phyloP scores from a whole-genome alignment of 2,329 filamentous ascomycete genomes.

The Neopestalotiopsis sp. region DNA sequence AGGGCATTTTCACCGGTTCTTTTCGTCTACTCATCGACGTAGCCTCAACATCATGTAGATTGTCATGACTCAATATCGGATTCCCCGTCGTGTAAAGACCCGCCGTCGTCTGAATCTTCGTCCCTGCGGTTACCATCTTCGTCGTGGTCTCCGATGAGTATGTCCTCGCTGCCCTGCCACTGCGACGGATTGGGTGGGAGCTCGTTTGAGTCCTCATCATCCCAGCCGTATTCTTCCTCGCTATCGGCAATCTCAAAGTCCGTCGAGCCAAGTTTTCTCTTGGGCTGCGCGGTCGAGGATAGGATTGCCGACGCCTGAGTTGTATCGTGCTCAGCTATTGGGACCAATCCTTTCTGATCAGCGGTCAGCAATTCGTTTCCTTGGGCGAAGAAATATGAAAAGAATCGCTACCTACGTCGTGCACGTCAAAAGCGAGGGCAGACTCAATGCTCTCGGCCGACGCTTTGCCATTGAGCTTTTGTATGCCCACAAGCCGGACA shows the following conservation, averaged over 20 bases:
- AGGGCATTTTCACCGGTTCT: not conserved
- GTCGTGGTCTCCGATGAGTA: slow-evolving; percentile 54
- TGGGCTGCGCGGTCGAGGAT: slow-evolving; percentile 50
- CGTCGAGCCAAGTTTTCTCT: slow-evolving; percentile 69
- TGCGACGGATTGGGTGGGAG: slow-evolving; percentile 67
- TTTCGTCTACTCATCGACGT: not conserved
- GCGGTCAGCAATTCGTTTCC: slow-evolving; percentile 18
- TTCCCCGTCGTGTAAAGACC: slow-evolving; percentile 3
- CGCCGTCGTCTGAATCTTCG: slow-evolving; percentile 18
- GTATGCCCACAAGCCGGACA: slow-evolving; percentile 65
- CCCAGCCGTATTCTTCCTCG: slow-evolving; percentile 75
- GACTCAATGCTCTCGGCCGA: slow-evolving; percentile 46
- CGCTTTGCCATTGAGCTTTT: slow-evolving; percentile 66
- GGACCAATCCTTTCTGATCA: slow-evolving; percentile 49
- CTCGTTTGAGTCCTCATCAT: slow-evolving; percentile 67
- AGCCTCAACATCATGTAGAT: not conserved
- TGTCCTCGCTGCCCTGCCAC: slow-evolving; percentile 71
- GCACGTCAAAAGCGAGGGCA: slow-evolving; percentile 56
- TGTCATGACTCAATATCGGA: not conserved
- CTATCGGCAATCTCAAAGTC: slow-evolving; percentile 66
- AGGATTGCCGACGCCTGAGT: slow-evolving; percentile 39
- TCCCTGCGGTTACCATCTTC: slow-evolving; percentile 22
- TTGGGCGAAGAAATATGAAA: slow-evolving; percentile 9
- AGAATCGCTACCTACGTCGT: slow-evolving; percentile 44
- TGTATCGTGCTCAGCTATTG: slow-evolving; percentile 48